Base-by-base conservation (phyloP, 1,284 basidiomycete genomes). In the Butyriboletus appendiculatus region DNA sequence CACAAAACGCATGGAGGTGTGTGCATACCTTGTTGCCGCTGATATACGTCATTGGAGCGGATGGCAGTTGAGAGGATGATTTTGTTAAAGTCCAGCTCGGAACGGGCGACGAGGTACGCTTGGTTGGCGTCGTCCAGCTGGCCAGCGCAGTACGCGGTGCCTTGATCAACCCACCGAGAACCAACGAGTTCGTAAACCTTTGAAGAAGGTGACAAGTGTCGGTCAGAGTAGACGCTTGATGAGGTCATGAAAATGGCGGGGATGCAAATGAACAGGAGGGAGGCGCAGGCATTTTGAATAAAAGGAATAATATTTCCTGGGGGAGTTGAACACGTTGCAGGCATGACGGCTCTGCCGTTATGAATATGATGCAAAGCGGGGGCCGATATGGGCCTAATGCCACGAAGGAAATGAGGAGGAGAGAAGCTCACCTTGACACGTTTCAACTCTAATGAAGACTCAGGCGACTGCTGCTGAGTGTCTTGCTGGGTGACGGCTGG, bases 161-260 rank as follows among this genome's bases (percentile, higher is more conserved):
- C 95, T 66, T 94, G 86, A 77, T 98, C 96, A 54, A 88, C 82
- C 95, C 95, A 98, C 50, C 86, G 85, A 55, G 89, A 81, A 53
- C 89, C 91, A 52, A 94, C 82, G 56, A 98, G 85, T 73, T 95
- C 89, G 73, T 98, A 98, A 28, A 98, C 94, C 88, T 96, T 70
- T 62, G 65, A 73, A 55, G 59, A 63, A 48, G 57, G 46, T 39
- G 54, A 62, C 44, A 58, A 62, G 50, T 12, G 59, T 59, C 56
- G 63, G 71, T 70, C 56, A 73, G 70, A 66, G 53, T 30, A 57
- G 44, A 59, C 55, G 55, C 59, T 64, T 52, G 64, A 70, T 71
- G 67, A 70, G 55, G 64, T 62, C 69, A 73, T 72, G 60, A 54
- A 63, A 64, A 58, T 35, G 53, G 43, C 53, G 54, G 48, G 55